Conservation (phyloP, 139 green algal species). For the Ettlia oleoabundans region DNA sequence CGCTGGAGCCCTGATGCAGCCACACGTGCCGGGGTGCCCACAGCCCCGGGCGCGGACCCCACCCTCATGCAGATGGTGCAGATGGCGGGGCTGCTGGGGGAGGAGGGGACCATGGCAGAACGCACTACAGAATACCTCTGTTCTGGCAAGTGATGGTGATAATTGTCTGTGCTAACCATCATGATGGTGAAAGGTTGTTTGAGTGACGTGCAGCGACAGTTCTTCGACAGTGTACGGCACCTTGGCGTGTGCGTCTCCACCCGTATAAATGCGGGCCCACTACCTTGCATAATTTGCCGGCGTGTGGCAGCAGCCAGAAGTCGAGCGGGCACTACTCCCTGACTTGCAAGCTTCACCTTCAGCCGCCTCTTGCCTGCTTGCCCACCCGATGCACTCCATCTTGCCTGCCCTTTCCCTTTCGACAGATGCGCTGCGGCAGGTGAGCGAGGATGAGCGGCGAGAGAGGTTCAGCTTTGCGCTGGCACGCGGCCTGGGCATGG, state of each 20-base stretch:
- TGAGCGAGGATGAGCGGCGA: slow-evolving; percentile 17
- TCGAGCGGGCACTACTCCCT: too few species aligned
- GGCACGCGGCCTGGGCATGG: slow-evolving; percentile 13
- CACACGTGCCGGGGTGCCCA: slow-evolving; percentile 1
- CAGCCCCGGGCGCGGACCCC: slow-evolving; percentile 18
- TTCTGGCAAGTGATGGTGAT: background rate
- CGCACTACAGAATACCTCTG: slow-evolving; percentile 27
- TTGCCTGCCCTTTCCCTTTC: background rate
- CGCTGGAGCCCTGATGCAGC: slow-evolving; percentile 21
- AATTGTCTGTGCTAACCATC: too few species aligned
- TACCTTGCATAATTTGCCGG: too few species aligned
- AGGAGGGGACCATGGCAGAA: slow-evolving; percentile 5
- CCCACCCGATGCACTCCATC: background rate
- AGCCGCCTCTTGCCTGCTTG: background rate
- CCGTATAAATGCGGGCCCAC: too few species aligned
- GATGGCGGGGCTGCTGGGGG: slow-evolving; percentile 23
- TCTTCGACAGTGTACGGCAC: too few species aligned
- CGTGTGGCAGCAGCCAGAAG: too few species aligned
- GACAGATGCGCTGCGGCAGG: slow-evolving; percentile 12
- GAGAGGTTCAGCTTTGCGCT: slow-evolving; percentile 30
- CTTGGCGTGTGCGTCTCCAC: too few species aligned
- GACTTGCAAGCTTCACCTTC: background rate
- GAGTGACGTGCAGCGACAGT: too few species aligned
- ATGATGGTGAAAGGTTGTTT: too few species aligned
- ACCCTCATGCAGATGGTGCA: slow-evolving; percentile 25